Conservation (phyloP, 345 rosid species). For the Lumnitzera littorea region DNA sequence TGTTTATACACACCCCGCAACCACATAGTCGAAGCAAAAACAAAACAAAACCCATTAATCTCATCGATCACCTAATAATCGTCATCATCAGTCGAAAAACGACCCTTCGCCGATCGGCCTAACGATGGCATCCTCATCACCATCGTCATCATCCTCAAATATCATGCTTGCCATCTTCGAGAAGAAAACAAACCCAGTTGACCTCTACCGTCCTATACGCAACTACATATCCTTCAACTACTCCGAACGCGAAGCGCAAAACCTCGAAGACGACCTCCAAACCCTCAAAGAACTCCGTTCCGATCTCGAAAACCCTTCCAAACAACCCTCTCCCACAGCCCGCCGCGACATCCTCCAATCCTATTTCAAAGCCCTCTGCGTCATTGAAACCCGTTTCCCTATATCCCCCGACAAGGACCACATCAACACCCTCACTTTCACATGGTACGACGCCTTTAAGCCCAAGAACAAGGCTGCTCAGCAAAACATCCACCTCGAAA, state of each 20-base stretch:
- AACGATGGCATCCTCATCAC: background rate
- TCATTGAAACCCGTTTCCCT: conserved; percentile 90
- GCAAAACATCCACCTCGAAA: conserved; percentile 88
- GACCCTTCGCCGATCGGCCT: background rate
- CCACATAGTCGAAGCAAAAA: too few species aligned
- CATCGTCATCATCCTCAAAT: conserved; percentile 55
- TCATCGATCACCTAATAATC: too few species aligned
- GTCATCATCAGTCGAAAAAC: background rate
- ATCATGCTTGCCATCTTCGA: conserved; percentile 89
- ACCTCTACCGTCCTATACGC: conserved; percentile 92
- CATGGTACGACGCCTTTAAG: conserved; percentile 91
- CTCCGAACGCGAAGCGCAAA: conserved; percentile 96
- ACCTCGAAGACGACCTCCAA: conserved; percentile 88
- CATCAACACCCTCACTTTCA: conserved; percentile 67
- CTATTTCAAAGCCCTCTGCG: conserved; percentile 71
- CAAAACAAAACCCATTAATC: too few species aligned
- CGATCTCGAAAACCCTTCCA: conserved; percentile 66
- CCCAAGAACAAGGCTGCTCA: conserved; percentile 75
- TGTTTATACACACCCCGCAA: too few species aligned
- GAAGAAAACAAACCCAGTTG: conserved; percentile 73
- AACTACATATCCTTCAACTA: conserved; percentile 64
- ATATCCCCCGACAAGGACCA: conserved; percentile 82
- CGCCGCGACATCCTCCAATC: conserved; percentile 74
- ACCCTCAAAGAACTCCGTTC: conserved; percentile 68
- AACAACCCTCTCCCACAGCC: conserved; percentile 66